Base-by-base conservation (phyloP, 805 yeast genomes). In the Yamadazyma takamatsuzukensis region DNA sequence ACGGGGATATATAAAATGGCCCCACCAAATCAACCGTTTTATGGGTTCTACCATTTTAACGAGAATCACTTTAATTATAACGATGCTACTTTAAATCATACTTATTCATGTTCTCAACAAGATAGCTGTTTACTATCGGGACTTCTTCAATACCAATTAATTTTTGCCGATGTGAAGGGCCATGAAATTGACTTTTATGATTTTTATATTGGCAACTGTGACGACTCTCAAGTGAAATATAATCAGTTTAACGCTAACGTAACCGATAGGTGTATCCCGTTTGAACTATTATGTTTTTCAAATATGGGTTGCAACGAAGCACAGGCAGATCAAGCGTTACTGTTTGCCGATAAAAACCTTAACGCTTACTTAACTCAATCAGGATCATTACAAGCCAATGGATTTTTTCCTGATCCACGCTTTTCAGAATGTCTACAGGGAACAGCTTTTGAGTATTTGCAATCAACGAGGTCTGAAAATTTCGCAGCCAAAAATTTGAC, bases 161-260 rank as follows among this genome's bases (percentile, higher is more conserved):
- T 28, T 5, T 28, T 28, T 15, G 31, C 31, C 10, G 31, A 28
- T 14, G 19, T 28, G 14, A 15, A 13, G 8, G 31, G 21, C 12
- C 19, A 21, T n/a, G 31, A 28, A 12, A 21, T 21, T 18, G 21
- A 14, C 6, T 28, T 28, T 18, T 28, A 28, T 18, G 31, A 28
- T 11, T 28, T 28, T 14, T 28, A 28, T 21, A 28, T 28, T 14
- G 31, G 31, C 17, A 28, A 28, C 17, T 28, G 31, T 28, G 31
- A 28, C 18, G 31, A 28, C 15, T 4, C 12, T 4, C 25, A 28
- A 21, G 31, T 28, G 11, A 28, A 12, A 21, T 28, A 28, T 14
- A 28, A 28, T 15, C 31, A 28, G 18, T 28, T 28, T 14, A 28
- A 28, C 13, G 25, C 13, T 28, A 18, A 28, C 15, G 31, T 28